These are phyloP conservation scores for Hondaea fermentalgiana DNA, from an alignment of 108 stramenopile species.

Conservation along the genomic window DNA sequence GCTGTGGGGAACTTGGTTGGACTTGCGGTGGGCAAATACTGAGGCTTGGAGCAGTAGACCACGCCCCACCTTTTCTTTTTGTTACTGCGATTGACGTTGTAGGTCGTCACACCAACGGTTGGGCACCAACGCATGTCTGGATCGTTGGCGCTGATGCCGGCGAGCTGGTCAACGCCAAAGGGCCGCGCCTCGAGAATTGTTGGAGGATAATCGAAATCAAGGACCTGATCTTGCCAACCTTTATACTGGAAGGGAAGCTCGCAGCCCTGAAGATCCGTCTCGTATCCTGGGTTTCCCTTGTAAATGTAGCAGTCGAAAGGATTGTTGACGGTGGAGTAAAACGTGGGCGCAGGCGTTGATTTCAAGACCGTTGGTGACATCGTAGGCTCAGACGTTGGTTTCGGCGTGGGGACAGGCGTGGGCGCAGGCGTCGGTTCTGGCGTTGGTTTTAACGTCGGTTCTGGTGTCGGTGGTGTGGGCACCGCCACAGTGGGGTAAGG, in stretches of 20 bases:
- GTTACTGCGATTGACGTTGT: neutral
- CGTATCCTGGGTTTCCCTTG: neutral
- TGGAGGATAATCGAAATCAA: neutral
- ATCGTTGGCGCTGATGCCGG: neutral
- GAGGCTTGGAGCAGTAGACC: neutral
- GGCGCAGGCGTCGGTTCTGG: too few relatives aligned
- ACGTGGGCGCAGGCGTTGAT: too few relatives aligned
- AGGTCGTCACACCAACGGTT: neutral
- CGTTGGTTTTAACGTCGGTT: too few relatives aligned
- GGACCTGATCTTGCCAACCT: neutral
- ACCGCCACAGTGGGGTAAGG: too few relatives aligned
- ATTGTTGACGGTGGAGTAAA: neutral
- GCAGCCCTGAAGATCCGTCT: neutral
- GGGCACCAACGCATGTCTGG: neutral
- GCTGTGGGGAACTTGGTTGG: neutral
- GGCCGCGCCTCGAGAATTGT: neutral
- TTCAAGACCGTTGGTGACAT: too few relatives aligned
- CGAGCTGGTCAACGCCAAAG: neutral
- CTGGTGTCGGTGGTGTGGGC: too few relatives aligned
- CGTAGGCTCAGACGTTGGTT: too few relatives aligned
- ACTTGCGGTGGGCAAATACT: neutral
- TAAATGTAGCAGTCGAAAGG: neutral
- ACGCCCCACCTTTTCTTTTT: neutral
- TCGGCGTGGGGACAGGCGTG: too few relatives aligned
- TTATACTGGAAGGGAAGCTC: neutral